These are phyloP conservation scores for Dictyostelium citrinum DNA, from an alignment of 78 protist genomes.

Conservation along the genomic window DNA sequence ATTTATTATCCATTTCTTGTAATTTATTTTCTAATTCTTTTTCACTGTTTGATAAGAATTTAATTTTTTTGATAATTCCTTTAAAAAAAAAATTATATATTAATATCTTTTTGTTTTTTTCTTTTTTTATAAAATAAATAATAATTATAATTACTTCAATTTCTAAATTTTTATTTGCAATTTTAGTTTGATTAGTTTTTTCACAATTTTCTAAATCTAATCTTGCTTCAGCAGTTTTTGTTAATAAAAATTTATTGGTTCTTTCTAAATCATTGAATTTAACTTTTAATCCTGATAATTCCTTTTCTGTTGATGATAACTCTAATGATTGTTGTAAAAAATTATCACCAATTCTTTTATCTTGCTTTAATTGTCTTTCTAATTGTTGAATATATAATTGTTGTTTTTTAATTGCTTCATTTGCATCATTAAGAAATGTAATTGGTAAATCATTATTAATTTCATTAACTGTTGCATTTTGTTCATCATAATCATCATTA, in stretches of 20 bases:
- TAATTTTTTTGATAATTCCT: conserved; percentile 15
- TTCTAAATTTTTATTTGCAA: conserved; percentile 13
- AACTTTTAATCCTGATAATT: not conserved
- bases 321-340: not conserved
- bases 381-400: not conserved
- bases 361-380: not conserved
- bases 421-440: not conserved
- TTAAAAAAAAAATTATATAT: too few relatives aligned
- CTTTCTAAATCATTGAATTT: conserved; percentile 28
- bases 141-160: conserved; percentile 2
- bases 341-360: not conserved
- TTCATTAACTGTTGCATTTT: not conserved
- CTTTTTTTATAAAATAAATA: too few relatives aligned
- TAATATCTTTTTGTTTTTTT: too few relatives aligned
- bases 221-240: conserved; percentile 8
- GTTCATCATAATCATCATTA: not conserved
- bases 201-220: not conserved
- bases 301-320: not conserved
- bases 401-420: not conserved
- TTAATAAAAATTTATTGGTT: not conserved
- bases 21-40: not conserved
- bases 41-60: not conserved
- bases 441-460: not conserved
- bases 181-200: conserved; percentile 7
- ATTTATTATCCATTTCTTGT: conserved; percentile 14